Evolutionary conservation across 768 basidiomycete species (phyloP).

Genomic region (Psilocybe cubensis): DNA sequence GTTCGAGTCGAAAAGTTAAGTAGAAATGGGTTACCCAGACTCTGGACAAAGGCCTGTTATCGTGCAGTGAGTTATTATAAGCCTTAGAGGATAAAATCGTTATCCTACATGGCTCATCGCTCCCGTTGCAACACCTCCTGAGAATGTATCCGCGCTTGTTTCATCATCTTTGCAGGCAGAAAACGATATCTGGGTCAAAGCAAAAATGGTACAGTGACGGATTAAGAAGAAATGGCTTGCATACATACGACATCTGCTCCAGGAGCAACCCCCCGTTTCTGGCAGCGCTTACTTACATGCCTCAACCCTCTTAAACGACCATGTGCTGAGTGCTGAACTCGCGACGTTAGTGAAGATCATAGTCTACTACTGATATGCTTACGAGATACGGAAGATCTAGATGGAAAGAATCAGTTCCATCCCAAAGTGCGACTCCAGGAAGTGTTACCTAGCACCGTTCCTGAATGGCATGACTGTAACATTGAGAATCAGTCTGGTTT

Average conservation of each 20-base stretch:
- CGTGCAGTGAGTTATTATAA: not conserved
- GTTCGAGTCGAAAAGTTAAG: not conserved
- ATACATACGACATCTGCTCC: slow-evolving; percentile 68
- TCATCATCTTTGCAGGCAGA: slow-evolving; percentile 74
- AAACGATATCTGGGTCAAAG: slow-evolving; percentile 57
- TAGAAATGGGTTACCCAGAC: slow-evolving; percentile 40
- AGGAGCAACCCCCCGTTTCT: slow-evolving; percentile 48
- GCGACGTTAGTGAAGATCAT: not conserved
- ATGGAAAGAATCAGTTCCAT: not conserved
- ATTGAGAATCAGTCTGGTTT: not conserved
- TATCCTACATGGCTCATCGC: slow-evolving; percentile 83
- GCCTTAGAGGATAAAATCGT: slow-evolving; percentile 6
- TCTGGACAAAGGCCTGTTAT: slow-evolving; percentile 59
- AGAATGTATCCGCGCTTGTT: slow-evolving; percentile 73
- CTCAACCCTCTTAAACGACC: slow-evolving; percentile 49
- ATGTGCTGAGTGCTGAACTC: slow-evolving; percentile 54
- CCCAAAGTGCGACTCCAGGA: not conserved
- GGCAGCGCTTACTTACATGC: slow-evolving; percentile 39
- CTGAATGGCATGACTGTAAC: slow-evolving; percentile 51
- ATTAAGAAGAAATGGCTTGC: not conserved
- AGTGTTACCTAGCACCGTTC: slow-evolving; percentile 48
- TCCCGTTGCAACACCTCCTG: slow-evolving; percentile 68
- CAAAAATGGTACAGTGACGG: not conserved
- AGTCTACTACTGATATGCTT: not conserved
- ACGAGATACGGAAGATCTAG: slow-evolving; percentile 55